Evolutionary conservation across 176 grass and related monocot genomes (phyloP).

Genomic region (Triticum urartu): DNA sequence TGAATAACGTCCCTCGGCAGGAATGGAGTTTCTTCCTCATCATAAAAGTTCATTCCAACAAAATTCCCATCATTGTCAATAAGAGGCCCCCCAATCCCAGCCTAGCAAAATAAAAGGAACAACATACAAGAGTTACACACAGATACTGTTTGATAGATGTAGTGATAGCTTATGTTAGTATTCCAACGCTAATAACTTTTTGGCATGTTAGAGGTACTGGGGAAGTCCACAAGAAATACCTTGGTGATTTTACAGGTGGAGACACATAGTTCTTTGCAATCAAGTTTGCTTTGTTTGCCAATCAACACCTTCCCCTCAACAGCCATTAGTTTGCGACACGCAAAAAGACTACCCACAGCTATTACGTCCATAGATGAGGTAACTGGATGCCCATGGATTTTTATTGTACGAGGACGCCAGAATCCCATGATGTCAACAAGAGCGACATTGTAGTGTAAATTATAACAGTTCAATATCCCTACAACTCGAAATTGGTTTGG

Average conservation of each 20-base stretch:
- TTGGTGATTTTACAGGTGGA: neutral
- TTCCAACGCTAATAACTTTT: neutral
- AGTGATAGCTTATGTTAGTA: neutral
- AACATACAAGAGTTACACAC: neutral
- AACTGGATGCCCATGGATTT: neutral
- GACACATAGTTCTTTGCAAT: neutral
- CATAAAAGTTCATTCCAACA: slow-evolving; percentile 5
- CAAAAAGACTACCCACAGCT: neutral
- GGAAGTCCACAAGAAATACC: neutral
- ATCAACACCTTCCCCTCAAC: neutral
- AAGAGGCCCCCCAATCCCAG: neutral
- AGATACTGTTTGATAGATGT: neutral
- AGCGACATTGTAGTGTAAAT: neutral
- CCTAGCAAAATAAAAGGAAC: neutral
- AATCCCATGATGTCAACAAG: neutral
- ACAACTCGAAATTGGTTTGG: neutral
- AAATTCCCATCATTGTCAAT: neutral
- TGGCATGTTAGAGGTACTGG: neutral
- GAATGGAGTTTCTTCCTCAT: neutral
- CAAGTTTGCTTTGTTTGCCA: neutral
- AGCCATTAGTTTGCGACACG: neutral
- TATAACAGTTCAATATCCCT: neutral
- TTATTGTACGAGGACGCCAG: neutral
- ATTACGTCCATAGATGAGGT: neutral
- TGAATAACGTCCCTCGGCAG: neutral